Percentiles rank a stretch among this genome's conserved stretches.
These are phyloP conservation scores for Saussurea involucrata DNA, from an alignment of 129 eudicot species.

Conservation along the genomic window DNA sequence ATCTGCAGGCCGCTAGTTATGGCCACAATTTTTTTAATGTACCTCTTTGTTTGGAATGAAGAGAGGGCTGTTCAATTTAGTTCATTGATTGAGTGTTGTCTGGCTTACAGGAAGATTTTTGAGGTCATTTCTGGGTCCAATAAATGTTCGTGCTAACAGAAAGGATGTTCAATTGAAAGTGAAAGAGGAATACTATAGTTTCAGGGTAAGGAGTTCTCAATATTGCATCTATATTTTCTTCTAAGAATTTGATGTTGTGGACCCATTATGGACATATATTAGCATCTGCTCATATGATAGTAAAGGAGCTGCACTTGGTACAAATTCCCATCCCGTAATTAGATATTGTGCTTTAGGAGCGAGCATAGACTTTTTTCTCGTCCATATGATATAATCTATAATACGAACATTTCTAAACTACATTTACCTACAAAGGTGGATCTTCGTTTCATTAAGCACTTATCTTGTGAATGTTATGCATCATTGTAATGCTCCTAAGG, in stretches of 20 bases:
- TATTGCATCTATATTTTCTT: neutral
- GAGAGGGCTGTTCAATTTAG: neutral
- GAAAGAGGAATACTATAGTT: slow-evolving; percentile 87
- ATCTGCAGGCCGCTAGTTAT: neutral
- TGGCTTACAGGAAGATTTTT: slow-evolving; percentile 60
- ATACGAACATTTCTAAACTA: neutral
- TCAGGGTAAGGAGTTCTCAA: slow-evolving; percentile 51
- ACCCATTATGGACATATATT: neutral
- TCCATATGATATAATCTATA: neutral
- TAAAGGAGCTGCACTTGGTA: neutral
- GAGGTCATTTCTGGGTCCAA: slow-evolving; percentile 91
- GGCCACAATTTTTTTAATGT: neutral
- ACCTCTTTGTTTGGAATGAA: neutral
- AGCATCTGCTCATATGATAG: neutral
- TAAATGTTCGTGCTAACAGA: slow-evolving; percentile 77
- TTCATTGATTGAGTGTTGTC: slow-evolving; percentile 7
- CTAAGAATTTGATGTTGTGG: neutral
- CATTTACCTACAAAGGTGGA: neutral
- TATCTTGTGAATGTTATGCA: neutral
- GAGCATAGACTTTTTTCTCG: neutral
- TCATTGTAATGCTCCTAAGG: neutral
- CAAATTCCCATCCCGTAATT: neutral
- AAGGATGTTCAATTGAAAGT: slow-evolving; percentile 88
- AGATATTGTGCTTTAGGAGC: slow-evolving; percentile 3
- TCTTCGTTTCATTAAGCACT: neutral